Evolutionary conservation across 139 green algal genomes (phyloP), one percentile per base, ranked within the genome.

Genomic region (Chlorella sorokiniana): DNA sequence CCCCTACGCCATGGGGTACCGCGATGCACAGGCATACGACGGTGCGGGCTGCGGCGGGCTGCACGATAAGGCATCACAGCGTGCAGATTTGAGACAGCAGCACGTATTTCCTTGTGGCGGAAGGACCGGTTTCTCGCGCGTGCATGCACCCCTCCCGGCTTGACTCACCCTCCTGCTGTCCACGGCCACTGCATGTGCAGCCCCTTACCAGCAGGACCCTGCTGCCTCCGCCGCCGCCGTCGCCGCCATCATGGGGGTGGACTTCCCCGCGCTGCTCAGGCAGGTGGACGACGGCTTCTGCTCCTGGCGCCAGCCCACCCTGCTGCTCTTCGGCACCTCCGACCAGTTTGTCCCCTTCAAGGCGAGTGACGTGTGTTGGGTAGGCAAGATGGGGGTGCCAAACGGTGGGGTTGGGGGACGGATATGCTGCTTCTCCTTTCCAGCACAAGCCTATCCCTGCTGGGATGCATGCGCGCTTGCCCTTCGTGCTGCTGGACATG

Each of bases 261-360:
- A 94, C 68, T 94, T 84, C 38, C 33, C 75, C 14, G 81, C 82
- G 59, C 81, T 93, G 72, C 78, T 92, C 29, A 33, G 22, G 20
- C 76, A 85, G 35, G 88, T 96, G 27, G 86, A 96, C 76, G 85
- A 93, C 29, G 89, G 81, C 10, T 95, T 81, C 85, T 38, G 27
- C 8, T 86, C 35, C 23, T 96, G 91, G 90, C 79, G 85, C 37
- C 87, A 89, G 48, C 89, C 93, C 38, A 86, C 77, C 7, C 68
- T 95, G 56, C 76, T 95, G 38, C 68, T 94, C 10, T 92, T 92
- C 84, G 93, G 92, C 23, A 54, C 77, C 61, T 87, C 78, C 18
- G 73, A 61, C 52, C 44, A 67, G 72, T 38, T 65, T 31, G 23
- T 65, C 22, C 56, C 56, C 56, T 65, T 65, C 22, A 65, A 65